Evolutionary conservation across 495 filamentous ascomycete species (phyloP), one percentile per base, ranked within the genome.

Genomic region (Lepraria neglecta): DNA sequence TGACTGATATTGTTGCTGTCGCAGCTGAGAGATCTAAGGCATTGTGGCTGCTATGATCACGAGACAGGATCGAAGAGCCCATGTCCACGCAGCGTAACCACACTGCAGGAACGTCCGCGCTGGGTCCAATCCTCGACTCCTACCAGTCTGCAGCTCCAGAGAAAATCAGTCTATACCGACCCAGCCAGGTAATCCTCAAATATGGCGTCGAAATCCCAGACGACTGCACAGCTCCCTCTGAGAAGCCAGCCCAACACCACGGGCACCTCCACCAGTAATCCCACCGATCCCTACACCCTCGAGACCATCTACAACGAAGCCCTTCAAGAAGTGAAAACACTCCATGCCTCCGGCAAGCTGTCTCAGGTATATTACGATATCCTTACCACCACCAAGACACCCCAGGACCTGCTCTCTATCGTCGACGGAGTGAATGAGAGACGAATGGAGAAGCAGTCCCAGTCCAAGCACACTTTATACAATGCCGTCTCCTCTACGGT

Each of bases 231-330:
- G 28, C 28, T 33, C 28, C 27, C 17, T 9, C 14, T 52, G 14
- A 15, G 48, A 6, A 2, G 6, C 28, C 48, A 11, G 31, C 11
- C 48, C 28, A 19, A 21, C 27, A 15, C 17, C 3, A 6, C n/a
- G n/a, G 24, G 21, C 2, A n/a, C 28, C 4, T n/a, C 48, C 28
- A 52, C 21, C 48, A 52, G n/a, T 27, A 4, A 15, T 1, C 15
- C 15, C 28, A 52, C 48, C 28, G 28, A 52, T 17, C 9, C 28
- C 14, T 52, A 52, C 6, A 52, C 48, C 28, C 48, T 52, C 28
- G 48, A 52, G 17, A 52, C 48, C 15, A 52, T 52, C 28, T 52
- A 52, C 48, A 19, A 31, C 31, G 48, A 52, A 11, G 48, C 48
- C 4, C 15, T 52, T 27, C 15, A 5, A 31, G 48, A 52, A 31